Evolutionary conservation across 495 filamentous ascomycete genomes (phyloP), one percentile per base, ranked within the genome.

Genomic region (Penicillium roqueforti): DNA sequence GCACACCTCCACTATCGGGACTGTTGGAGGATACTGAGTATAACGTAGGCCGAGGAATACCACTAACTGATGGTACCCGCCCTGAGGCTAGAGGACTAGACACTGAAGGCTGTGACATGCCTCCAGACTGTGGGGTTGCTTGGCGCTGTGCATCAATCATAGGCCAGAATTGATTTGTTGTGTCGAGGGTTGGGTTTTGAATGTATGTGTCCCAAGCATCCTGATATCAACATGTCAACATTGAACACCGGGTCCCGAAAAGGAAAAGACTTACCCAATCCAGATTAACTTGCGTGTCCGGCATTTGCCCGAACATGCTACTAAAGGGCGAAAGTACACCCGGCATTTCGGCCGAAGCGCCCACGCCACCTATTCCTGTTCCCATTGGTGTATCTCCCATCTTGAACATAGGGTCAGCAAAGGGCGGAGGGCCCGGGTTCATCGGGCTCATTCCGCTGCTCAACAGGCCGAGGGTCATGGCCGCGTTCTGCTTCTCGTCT

Each of bases 381-480:
- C 58, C 58, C 60, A 65, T 53, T 32, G 65, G 68, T 40, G 60
- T 58, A 14, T 71, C 73, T 25, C 47, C 53, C 61, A 64, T 66
- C 45, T 71, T 75, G 50, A 68, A 56, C 22, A 63, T 45, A 4
- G 60, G 48, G 51, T 74, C 71, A 18, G 61, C 55, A 22, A 72
- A 73, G 3, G 65, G 47, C 5, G 67, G 47, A 6, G 65, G 68
- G 23, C 71, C 75, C 1, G 70, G 56, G 32, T 80, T 70, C 60
- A 82, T 83, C 1, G 87, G 83, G 23, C 82, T 83, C 71, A 88
- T 74, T 2, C 84, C 88, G 9, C 84, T 87, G 50, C 81, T 85
- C 40, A 92, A 75, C 78, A 95, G 85, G 9, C 86, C 87, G 28
- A 95, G 67, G 1, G 87, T 92, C 84, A 92, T 87, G 3, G 89